phyloP scores from a whole-genome alignment of 495 filamentous ascomycete species.

The Trichoderma asperelloides region DNA sequence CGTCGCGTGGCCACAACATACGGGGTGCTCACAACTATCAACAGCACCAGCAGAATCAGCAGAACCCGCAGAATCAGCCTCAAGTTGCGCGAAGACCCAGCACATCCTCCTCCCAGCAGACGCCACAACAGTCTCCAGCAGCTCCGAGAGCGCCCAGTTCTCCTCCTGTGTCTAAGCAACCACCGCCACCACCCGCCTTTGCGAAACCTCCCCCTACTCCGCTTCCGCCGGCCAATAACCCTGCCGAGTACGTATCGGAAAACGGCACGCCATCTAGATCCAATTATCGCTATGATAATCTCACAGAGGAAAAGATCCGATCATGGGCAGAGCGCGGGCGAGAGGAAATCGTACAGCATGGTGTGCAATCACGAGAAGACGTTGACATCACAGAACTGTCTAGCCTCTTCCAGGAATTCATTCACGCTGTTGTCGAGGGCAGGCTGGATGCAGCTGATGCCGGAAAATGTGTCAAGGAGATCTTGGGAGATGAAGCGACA shows the following conservation, averaged over 20 bases:
- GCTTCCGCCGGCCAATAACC: conserved; percentile 17
- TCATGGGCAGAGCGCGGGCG: conserved; percentile 40
- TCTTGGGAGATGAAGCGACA: conserved; percentile 50
- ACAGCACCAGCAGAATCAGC: not conserved
- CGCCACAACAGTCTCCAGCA: conserved; percentile 29
- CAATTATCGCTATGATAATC: conserved; percentile 37
- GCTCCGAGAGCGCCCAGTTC: conserved; percentile 35
- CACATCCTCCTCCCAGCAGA: conserved; percentile 13
- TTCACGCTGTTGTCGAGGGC: conserved; percentile 61
- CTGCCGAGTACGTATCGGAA: conserved; percentile 16
- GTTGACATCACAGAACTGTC: conserved; percentile 58
- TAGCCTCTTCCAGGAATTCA: conserved; percentile 75
- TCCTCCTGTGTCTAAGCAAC: conserved; percentile 22
- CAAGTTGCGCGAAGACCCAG: not conserved
- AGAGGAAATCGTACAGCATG: conserved; percentile 41
- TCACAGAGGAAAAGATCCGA: conserved; percentile 38
- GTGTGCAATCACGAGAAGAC: conserved; percentile 48
- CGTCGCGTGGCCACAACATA: conserved; percentile 22
- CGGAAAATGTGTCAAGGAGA: conserved; percentile 64
- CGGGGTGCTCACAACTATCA: not conserved
- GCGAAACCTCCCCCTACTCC: conserved; percentile 14
- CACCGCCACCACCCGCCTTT: not conserved
- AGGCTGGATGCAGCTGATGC: conserved; percentile 56
- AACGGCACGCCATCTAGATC: conserved; percentile 20
- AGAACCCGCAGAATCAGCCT: not conserved